Conservation (phyloP, 1,139 yeast species). For the Suhomyces yuchorum region DNA sequence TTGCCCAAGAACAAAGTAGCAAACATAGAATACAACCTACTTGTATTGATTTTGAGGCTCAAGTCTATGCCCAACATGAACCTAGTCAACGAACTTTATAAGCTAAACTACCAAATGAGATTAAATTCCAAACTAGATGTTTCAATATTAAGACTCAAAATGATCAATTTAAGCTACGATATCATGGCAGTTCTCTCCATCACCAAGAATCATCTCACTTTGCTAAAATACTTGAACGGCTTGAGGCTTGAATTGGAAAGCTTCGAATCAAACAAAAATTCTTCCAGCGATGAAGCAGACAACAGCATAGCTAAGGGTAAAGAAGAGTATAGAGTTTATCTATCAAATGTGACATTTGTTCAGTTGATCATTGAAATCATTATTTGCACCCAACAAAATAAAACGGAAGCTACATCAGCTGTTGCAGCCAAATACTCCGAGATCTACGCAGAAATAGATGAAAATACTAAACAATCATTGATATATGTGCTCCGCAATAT, state of each 20-base stretch:
- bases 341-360: conserved; percentile 26
- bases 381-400: neutral
- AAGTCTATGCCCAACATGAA: conserved; percentile 42
- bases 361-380: conserved; percentile 21
- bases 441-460: conserved; percentile 10
- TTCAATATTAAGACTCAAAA: conserved; percentile 18
- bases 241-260: conserved; percentile 21
- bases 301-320: neutral
- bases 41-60: conserved; percentile 37
- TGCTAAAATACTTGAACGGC: conserved; percentile 31
- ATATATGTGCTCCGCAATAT: conserved; percentile 23
- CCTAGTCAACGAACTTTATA: conserved; percentile 43
- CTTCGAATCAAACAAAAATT: neutral
- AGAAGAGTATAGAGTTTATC: conserved; percentile 15
- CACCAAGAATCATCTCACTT: conserved; percentile 34
- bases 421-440: conserved; percentile 13
- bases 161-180: conserved; percentile 38
- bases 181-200: conserved; percentile 34
- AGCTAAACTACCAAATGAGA: conserved; percentile 42
- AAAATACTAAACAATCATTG: conserved; percentile 19
- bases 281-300: neutral
- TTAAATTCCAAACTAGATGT: conserved; percentile 18
- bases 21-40: conserved; percentile 25
- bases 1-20: conserved; percentile 38
- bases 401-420: neutral